A percentile compares a stretch with the other conserved stretches of the same genome.
These are phyloP conservation scores for Penicillium riverlandense DNA, from an alignment of 495 filamentous ascomycete genomes.

Conservation along the genomic window DNA sequence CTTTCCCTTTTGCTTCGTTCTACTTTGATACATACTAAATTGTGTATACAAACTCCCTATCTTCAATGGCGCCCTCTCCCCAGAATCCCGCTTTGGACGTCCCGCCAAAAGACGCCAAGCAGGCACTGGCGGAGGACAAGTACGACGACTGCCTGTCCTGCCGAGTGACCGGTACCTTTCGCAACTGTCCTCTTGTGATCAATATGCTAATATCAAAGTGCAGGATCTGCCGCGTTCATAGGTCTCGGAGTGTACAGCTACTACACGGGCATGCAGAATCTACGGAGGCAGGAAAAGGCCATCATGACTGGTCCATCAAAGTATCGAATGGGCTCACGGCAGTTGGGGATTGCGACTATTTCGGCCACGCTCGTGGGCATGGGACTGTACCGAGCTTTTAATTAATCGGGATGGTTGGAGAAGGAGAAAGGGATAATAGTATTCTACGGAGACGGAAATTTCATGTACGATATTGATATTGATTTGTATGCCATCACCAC, in stretches of 20 bases:
- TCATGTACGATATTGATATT: constrained; percentile 7
- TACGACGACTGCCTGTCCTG: constrained; percentile 66
- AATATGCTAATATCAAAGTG: no score
- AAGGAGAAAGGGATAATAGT: no score
- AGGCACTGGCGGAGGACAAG: constrained; percentile 53
- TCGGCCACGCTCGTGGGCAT: constrained; percentile 62
- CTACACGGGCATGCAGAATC: constrained; percentile 67
- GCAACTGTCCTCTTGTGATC: background rate
- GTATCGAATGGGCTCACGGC: constrained; percentile 70
- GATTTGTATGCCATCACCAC: constrained; percentile 20
- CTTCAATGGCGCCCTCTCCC: constrained; percentile 12
- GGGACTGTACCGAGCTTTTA: constrained; percentile 54
- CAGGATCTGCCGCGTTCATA: constrained; percentile 77
- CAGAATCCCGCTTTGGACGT: constrained; percentile 19
- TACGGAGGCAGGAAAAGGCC: constrained; percentile 58
- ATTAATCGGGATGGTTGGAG: constrained; percentile 23
- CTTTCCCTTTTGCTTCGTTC: constrained; percentile 1
- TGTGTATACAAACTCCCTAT: background rate
- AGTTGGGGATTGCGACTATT: constrained; percentile 62
- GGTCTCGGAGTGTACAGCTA: constrained; percentile 89
- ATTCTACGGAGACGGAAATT: background rate
- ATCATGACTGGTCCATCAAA: constrained; percentile 65
- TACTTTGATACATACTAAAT: background rate
- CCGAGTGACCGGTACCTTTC: constrained; percentile 55
- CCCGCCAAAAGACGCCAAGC: constrained; percentile 29